Conservation (phyloP, 257 asterid genomes). For the Rubia yunnanensis region DNA sequence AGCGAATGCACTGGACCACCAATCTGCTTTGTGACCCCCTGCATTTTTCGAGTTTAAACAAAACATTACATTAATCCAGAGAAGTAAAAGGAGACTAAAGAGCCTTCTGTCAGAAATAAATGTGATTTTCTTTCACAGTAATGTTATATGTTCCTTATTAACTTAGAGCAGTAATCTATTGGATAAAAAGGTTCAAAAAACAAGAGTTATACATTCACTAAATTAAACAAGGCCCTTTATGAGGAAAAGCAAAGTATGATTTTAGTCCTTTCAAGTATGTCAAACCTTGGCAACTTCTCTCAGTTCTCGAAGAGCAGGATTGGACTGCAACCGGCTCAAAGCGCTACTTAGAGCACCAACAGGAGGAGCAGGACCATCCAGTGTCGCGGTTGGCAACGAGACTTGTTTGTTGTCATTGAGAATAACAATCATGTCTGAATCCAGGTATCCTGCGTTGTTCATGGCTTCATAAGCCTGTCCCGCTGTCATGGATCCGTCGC, state of each 20-base stretch:
- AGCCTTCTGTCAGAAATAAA: too few relatives aligned
- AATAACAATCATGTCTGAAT: conserved; percentile 92
- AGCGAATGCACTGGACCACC: conserved; percentile 95
- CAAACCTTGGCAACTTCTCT: conserved; percentile 92
- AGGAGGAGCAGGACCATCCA: conserved; percentile 82
- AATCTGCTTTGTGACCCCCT: conserved; percentile 94
- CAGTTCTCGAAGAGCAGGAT: conserved; percentile 80
- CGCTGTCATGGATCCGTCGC: conserved; percentile 98
- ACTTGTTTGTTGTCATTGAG: conserved; percentile 96
- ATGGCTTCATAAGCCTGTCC: conserved; percentile 98
- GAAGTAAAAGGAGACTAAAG: neutral
- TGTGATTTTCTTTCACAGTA: too few relatives aligned
- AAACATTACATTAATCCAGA: neutral
- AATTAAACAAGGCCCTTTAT: too few relatives aligned
- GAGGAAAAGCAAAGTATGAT: too few relatives aligned
- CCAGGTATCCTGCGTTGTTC: conserved; percentile 94
- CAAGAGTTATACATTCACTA: neutral
- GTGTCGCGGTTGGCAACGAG: conserved; percentile 83
- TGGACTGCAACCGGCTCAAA: conserved; percentile 78
- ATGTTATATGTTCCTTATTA: too few relatives aligned
- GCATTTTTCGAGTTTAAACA: conserved; percentile 22
- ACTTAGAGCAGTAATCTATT: too few relatives aligned
- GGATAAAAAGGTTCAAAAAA: too few relatives aligned
- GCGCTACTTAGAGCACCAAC: conserved; percentile 92
- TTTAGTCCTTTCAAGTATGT: neutral